Evolutionary conservation across 345 rosid species (phyloP).

Genomic region (Turnera subulata): DNA sequence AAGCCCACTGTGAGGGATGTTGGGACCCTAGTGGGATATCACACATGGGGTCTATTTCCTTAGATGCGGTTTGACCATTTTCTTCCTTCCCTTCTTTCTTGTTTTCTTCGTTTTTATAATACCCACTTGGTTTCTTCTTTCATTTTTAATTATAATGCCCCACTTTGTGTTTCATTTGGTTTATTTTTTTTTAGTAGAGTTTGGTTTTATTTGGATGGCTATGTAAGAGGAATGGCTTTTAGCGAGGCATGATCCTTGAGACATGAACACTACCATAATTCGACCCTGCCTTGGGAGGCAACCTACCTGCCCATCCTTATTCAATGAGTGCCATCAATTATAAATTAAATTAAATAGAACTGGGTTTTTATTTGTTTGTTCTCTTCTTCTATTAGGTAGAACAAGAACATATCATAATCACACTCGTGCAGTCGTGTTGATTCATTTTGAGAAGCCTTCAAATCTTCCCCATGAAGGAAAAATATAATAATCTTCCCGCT

Average conservation of each 20-base stretch:
- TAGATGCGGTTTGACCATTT: constrained; percentile 23
- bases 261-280: constrained; percentile 57
- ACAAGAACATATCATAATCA: not conserved
- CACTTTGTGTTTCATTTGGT: too few relatives aligned
- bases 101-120: not conserved
- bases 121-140: constrained; percentile 6
- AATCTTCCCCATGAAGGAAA: too few relatives aligned
- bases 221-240: constrained; percentile 24
- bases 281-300: constrained; percentile 77
- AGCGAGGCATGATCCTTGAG: constrained; percentile 54
- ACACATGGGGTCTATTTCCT: constrained; percentile 43
- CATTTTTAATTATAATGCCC: not conserved
- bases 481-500: too few relatives aligned
- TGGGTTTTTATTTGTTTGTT: not conserved
- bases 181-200: not conserved
- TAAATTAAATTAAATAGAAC: not conserved
- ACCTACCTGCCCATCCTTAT: constrained; percentile 36
- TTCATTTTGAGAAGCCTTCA: too few relatives aligned
- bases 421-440: not conserved
- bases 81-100: not conserved
- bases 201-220: constrained; percentile 14
- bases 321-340: not conserved
- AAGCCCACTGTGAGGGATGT: constrained; percentile 43
- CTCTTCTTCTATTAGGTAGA: not conserved
- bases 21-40: constrained; percentile 64